Percentiles rank a stretch among this genome's conserved stretches.
These are phyloP conservation scores for Breynia disticha DNA, from an alignment of 441 rosid genomes.

Conservation along the genomic window DNA sequence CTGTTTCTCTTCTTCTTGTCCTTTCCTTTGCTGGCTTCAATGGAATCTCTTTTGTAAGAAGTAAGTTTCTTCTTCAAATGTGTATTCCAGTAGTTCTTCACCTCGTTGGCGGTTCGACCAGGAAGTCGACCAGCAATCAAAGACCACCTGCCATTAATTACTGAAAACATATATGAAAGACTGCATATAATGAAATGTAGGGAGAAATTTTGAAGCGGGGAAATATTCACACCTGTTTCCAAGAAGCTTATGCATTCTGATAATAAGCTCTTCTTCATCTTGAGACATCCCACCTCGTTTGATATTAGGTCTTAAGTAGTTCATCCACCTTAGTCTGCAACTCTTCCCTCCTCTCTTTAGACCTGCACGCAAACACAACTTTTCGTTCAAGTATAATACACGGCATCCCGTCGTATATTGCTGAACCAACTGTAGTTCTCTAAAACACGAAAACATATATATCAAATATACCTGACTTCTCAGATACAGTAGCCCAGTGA, in stretches of 20 bases:
- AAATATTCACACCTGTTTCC: constrained; percentile 49
- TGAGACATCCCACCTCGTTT: constrained; percentile 53
- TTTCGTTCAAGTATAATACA: too few species aligned
- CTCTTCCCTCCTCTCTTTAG: constrained; percentile 54
- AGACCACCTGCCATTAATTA: constrained; percentile 46
- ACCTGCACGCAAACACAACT: constrained; percentile 39
- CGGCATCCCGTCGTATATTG: too few species aligned
- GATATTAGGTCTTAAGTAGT: constrained; percentile 51
- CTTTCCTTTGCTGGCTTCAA: constrained; percentile 10
- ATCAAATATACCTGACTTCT: constrained; percentile 37
- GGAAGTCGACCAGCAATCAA: constrained; percentile 82
- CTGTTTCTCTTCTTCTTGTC: not conserved
- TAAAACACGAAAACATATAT: not conserved
- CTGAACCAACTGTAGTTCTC: not conserved
- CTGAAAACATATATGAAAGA: too few species aligned
- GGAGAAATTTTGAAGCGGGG: not conserved
- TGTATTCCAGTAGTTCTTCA: constrained; percentile 84
- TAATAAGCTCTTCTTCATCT: constrained; percentile 77
- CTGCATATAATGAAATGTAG: not conserved
- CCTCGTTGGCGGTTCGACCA: constrained; percentile 78
- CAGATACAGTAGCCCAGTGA: constrained; percentile 47
- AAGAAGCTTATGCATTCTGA: constrained; percentile 81
- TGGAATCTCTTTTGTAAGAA: constrained; percentile 29
- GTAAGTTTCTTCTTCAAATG: constrained; percentile 51
- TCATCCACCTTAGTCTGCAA: constrained; percentile 59